Evolutionary conservation across 2,329 filamentous ascomycete species (phyloP).

Genomic region (Sarocladium oryzae): DNA sequence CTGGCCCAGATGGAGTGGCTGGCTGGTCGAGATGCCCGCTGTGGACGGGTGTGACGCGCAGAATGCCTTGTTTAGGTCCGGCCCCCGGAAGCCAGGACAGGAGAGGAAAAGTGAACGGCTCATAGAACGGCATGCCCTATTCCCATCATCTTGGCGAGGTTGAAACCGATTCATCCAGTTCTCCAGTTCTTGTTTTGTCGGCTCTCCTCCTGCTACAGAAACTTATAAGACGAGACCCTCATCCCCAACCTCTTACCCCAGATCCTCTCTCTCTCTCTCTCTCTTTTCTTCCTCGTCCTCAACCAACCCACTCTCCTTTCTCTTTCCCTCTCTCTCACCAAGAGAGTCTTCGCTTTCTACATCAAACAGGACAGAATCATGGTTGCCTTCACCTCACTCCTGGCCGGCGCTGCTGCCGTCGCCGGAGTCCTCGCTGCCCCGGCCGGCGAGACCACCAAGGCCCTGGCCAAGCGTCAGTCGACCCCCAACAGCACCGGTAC

Average conservation of each 20-base stretch:
- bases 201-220: too few species aligned
- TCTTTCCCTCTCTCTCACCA: neutral
- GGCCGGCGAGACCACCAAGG: slow-evolving; percentile 11
- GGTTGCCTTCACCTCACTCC: slow-evolving; percentile 32
- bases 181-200: neutral
- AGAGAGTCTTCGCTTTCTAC: neutral
- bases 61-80: too few species aligned
- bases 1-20: too few species aligned
- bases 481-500: slow-evolving; percentile 30
- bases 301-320: neutral
- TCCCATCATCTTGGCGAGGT: neutral
- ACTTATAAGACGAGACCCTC: neutral
- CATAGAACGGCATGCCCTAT: neutral
- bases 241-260: neutral
- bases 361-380: slow-evolving; percentile 17
- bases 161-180: neutral
- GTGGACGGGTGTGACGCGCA: too few species aligned
- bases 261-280: neutral
- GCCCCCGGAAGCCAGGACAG: neutral
- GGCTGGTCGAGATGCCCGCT: too few species aligned
- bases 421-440: slow-evolving; percentile 19
- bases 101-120: neutral
- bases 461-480: slow-evolving; percentile 14
- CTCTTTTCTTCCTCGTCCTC: neutral
- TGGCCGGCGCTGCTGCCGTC: slow-evolving; percentile 27